phyloP scores from a whole-genome alignment of 2,329 filamentous ascomycete genomes.

The Coniochaeta sp. region DNA sequence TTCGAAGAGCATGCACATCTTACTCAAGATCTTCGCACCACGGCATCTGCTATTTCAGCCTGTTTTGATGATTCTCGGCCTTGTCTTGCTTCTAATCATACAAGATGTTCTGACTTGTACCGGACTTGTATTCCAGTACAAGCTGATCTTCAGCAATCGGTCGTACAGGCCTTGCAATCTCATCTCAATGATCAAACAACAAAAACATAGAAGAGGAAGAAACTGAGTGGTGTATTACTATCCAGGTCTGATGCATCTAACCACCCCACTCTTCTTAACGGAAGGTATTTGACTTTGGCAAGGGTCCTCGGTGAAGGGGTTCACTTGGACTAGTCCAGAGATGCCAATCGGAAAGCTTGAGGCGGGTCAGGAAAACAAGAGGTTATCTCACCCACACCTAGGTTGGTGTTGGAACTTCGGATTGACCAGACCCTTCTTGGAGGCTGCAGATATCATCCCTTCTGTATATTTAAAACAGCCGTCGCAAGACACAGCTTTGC shows the following conservation, averaged over 20 bases:
- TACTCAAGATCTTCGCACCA: not conserved
- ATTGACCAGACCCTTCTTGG: slow-evolving; percentile 5
- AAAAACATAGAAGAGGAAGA: not conserved
- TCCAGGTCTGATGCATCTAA: not conserved
- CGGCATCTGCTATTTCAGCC: slow-evolving; percentile 1
- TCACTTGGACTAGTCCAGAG: slow-evolving; percentile 15
- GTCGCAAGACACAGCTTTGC: not conserved
- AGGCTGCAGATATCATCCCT: not conserved
- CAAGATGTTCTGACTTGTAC: slow-evolving; percentile 7
- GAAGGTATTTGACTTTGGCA: slow-evolving; percentile 2
- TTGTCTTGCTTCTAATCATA: slow-evolving; percentile 14
- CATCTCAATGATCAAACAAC: not conserved
- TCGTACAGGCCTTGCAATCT: slow-evolving; percentile 4
- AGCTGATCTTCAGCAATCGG: slow-evolving; percentile 10
- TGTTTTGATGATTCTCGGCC: slow-evolving; percentile 4
- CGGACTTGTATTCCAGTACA: slow-evolving; percentile 9
- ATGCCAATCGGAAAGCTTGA: slow-evolving; percentile 12
- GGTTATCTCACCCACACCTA: slow-evolving; percentile 10
- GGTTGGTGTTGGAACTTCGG: slow-evolving; percentile 6
- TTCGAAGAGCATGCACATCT: not conserved
- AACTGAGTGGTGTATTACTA: not conserved
- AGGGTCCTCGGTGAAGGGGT: slow-evolving; percentile 3
- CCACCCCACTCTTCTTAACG: not conserved
- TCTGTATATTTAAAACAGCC: slow-evolving; percentile 1
- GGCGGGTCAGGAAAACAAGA: slow-evolving; percentile 17